These are phyloP conservation scores for Carnegiea gigantea DNA, from an alignment of 179 eudicot genomes.

Conservation along the genomic window DNA sequence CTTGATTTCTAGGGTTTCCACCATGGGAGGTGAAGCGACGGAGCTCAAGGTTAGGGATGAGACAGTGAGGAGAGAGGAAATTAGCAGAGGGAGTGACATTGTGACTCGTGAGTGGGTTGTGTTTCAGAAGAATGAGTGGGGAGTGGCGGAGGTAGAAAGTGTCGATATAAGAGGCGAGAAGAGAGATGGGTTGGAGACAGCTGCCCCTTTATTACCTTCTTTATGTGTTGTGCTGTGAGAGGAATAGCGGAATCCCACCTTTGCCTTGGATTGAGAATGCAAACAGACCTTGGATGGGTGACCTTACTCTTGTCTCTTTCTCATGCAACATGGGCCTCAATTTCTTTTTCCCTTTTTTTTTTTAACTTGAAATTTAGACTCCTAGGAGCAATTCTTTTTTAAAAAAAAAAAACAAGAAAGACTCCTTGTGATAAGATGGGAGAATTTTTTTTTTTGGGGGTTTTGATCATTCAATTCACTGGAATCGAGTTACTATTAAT, in stretches of 20 bases:
- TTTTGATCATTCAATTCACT: too few relatives aligned
- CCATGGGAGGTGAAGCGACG: neutral
- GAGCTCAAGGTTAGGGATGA: neutral
- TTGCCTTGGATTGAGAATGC: neutral
- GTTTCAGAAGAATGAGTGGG: conserved; percentile 17
- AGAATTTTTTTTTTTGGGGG: too few relatives aligned
- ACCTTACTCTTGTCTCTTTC: neutral
- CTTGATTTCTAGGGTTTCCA: conserved; percentile 30
- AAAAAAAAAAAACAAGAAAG: too few relatives aligned
- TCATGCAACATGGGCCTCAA: neutral
- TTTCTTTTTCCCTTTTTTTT: neutral
- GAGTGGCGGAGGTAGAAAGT: neutral
- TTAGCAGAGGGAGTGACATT: conserved; percentile 17
- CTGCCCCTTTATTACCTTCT: conserved; percentile 34
- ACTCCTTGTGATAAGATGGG: too few relatives aligned
- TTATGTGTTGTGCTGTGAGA: neutral
- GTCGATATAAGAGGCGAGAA: neutral
- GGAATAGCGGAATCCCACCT: neutral
- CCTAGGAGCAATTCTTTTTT: too few relatives aligned
- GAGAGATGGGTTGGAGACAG: conserved; percentile 61
- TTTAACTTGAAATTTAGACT: neutral
- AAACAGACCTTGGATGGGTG: neutral
- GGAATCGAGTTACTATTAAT: too few relatives aligned
- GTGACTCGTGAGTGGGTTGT: neutral
- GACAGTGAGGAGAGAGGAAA: neutral